Base-by-base conservation (phyloP, 371 early-diverging fungal genomes). In the Lichtheimia corymbifera region DNA sequence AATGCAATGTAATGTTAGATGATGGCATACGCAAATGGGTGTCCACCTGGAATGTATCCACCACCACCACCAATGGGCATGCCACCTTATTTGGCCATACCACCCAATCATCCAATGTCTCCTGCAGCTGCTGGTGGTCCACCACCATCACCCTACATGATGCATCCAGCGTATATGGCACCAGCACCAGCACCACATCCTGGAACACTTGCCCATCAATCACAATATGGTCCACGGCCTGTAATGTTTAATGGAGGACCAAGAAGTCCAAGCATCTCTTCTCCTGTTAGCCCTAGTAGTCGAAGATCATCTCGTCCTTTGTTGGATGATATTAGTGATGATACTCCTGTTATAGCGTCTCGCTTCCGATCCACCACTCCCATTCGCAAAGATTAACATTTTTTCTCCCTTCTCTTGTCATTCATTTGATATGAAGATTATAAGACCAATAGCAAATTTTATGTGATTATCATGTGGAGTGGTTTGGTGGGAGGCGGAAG, bases 1-100 rank as follows among this genome's bases (percentile, higher is more conserved):
- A 64, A 70, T n/a, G 74, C 65, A 55, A 73, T 35, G 35, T 66
- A 66, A 70, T n/a, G 74, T 67, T 57, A 73, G 75, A 2, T 72
- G 50, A 60, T 61, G 51, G 58, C 61, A 7, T 25, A 42, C 2
- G 61, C 60, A 18, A 55, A 59, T 17, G 40, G 47, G 5, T 43
- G 43, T 53, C 61, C 68, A 53, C 64, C 68, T 28, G 45, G 43
- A 43, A 65, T 73, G 61, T 61, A 67, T 14, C 59, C 65, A 17
- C 43, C 63, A 5, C 55, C 58, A 13, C 35, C 35, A 35, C 11
- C 35, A 6, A 35, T 35, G 35, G 35, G 35, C 11, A 63, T 70
- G 60, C 47, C 54, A 43, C 70, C 65, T 28, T 58, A 59, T 47
- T 66, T 74, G 72, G 50, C 53, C 5, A 53, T 25, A 18, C 57